Percentiles rank a stretch among this genome's conserved stretches.
Evolutionary conservation across 2,329 filamentous ascomycete species (phyloP).

Genomic region (Trichophyton rubrum): DNA sequence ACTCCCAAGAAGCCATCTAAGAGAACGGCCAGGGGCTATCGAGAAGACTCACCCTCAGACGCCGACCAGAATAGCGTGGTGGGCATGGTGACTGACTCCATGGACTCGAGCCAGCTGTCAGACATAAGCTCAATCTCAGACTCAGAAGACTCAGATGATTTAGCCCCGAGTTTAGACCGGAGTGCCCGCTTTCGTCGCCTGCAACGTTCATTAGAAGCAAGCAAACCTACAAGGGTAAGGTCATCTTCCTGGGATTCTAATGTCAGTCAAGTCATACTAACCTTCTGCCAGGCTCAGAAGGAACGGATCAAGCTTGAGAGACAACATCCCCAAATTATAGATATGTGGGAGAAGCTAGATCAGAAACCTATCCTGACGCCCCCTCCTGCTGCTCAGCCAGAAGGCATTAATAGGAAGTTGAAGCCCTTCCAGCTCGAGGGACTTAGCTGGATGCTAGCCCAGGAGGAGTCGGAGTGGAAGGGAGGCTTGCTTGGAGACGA

Average conservation of each 20-base stretch:
- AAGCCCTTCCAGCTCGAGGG: conserved; percentile 93
- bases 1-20: neutral
- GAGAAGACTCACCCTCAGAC: neutral
- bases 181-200: too few species aligned
- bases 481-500: conserved; percentile 90
- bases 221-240: too few species aligned
- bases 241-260: too few species aligned
- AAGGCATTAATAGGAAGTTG: conserved; percentile 64
- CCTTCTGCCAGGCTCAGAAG: conserved; percentile 25
- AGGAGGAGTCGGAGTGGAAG: conserved; percentile 74
- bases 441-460: conserved; percentile 82
- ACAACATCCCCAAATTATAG: conserved; percentile 64
- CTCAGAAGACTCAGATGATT: too few species aligned
- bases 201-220: too few species aligned
- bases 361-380: conserved; percentile 54
- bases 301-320: conserved; percentile 58
- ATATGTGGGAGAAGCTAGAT: conserved; percentile 74
- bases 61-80: neutral
- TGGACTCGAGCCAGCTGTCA: neutral
- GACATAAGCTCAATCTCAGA: neutral
- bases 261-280: neutral
- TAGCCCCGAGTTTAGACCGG: too few species aligned
- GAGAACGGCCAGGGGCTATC: neutral
- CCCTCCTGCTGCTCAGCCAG: conserved; percentile 56
- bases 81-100: neutral